Conservation (phyloP, 768 basidiomycete genomes). For the Lentinus brumalis region DNA sequence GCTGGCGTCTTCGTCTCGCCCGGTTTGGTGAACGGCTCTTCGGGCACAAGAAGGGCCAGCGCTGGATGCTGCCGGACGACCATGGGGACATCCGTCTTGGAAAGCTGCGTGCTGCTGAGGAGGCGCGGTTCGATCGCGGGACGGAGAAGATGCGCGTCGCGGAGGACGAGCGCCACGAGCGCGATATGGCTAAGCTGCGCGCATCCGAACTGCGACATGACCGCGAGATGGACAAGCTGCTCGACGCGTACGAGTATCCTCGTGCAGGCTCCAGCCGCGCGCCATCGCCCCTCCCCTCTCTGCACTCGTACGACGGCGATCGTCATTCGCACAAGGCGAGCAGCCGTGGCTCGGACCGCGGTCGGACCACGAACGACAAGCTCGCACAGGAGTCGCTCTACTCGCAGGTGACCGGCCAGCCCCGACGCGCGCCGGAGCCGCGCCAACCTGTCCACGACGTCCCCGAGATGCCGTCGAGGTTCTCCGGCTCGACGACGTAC, state of each 20-base stretch:
- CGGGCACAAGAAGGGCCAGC: constrained; percentile 41
- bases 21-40: constrained; percentile 63
- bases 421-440: constrained; percentile 65
- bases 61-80: constrained; percentile 27
- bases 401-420: constrained; percentile 67
- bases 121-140: constrained; percentile 47
- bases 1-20: constrained; percentile 59
- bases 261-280: constrained; percentile 39
- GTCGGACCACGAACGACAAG: constrained; percentile 22
- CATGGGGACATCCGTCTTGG: constrained; percentile 52
- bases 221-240: constrained; percentile 49
- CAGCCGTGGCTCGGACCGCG: constrained; percentile 10
- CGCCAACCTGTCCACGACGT: constrained; percentile 64
- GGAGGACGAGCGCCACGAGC: constrained; percentile 45
- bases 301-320: constrained; percentile 26
- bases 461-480: constrained; percentile 43
- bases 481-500: constrained; percentile 47
- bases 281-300: constrained; percentile 46
- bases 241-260: constrained; percentile 49
- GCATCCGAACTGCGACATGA: constrained; percentile 11
- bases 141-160: constrained; percentile 27
- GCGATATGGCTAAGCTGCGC: constrained; percentile 33
- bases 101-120: constrained; percentile 52
- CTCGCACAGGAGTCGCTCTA: constrained; percentile 59
- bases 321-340: constrained; percentile 16